A percentile compares a stretch with the other conserved stretches of the same genome.
Conservation (phyloP, 1,139 yeast genomes). For the Sugiyamaella grinbergsii region DNA sequence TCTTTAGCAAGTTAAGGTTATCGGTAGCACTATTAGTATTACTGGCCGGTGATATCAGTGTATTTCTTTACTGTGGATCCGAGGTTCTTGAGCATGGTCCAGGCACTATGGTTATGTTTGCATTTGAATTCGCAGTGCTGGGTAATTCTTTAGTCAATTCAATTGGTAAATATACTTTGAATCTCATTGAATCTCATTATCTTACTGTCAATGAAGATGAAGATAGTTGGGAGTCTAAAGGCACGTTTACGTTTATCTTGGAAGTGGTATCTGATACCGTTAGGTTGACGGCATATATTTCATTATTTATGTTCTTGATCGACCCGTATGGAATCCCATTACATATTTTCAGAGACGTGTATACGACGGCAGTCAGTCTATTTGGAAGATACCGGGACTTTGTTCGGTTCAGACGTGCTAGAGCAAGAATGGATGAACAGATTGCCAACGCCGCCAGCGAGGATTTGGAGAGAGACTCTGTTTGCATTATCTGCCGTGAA, state of each 20-base stretch:
- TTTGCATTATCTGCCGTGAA: constrained; percentile 85
- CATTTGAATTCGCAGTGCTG: constrained; percentile 73
- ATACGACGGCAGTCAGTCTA: constrained; percentile 55
- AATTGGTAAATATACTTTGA: constrained; percentile 54
- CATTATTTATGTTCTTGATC: constrained; percentile 52
- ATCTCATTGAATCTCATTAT: constrained; percentile 57
- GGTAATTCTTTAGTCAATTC: constrained; percentile 57
- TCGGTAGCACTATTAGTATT: constrained; percentile 48
- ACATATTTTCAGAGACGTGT: constrained; percentile 67
- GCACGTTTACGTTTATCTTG: constrained; percentile 58
- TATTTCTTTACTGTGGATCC: constrained; percentile 59
- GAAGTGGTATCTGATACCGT: constrained; percentile 52
- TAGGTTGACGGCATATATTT: constrained; percentile 51
- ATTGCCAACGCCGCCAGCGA: constrained; percentile 59
- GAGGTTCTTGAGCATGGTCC: constrained; percentile 51
- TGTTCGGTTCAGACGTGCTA: constrained; percentile 58
- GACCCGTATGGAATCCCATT: constrained; percentile 60
- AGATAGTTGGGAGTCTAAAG: constrained; percentile 74
- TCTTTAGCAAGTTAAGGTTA: constrained; percentile 43
- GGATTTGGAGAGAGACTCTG: constrained; percentile 62
- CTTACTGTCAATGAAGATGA: constrained; percentile 54
- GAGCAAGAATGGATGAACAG: constrained; percentile 65
- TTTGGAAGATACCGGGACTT: constrained; percentile 56
- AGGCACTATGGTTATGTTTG: constrained; percentile 60
- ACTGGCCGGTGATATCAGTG: constrained; percentile 52